Percentiles rank a stretch among this genome's conserved stretches.
Evolutionary conservation across 495 filamentous ascomycete species (phyloP).

Genomic region (Penicillium argentinense): DNA sequence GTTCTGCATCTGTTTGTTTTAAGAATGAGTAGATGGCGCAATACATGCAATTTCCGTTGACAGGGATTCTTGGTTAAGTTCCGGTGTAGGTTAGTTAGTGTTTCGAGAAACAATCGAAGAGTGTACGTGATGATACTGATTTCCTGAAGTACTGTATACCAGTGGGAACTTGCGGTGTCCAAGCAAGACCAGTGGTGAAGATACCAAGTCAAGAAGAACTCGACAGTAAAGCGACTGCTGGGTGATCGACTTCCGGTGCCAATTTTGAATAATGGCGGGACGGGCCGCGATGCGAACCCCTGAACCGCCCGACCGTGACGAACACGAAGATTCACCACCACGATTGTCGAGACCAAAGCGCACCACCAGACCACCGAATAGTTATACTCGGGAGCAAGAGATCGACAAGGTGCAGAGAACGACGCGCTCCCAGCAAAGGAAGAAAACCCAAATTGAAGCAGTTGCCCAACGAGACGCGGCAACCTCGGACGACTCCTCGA

Average conservation of each 20-base stretch:
- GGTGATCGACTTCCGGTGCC: too few relatives aligned
- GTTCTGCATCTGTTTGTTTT: too few relatives aligned
- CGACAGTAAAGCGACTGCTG: not conserved
- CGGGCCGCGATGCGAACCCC: conserved; percentile 27
- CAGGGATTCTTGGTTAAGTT: too few relatives aligned
- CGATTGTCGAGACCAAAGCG: conserved; percentile 17
- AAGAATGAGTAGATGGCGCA: too few relatives aligned
- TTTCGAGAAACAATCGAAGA: conserved; percentile 7
- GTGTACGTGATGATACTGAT: not conserved
- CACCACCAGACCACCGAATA: conserved; percentile 9
- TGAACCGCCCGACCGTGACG: conserved; percentile 26
- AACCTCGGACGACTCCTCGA: conserved; percentile 11
- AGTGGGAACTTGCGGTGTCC: too few relatives aligned
- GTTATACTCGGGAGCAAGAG: conserved; percentile 15
- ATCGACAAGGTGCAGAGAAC: conserved; percentile 13
- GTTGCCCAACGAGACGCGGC: conserved; percentile 11
- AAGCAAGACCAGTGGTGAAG: too few relatives aligned
- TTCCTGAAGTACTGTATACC: conserved; percentile 2
- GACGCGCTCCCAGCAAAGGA: conserved; percentile 10
- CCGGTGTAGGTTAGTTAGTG: too few relatives aligned
- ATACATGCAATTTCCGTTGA: too few relatives aligned
- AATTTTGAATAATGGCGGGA: conserved; percentile 21
- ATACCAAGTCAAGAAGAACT: not conserved
- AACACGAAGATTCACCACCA: conserved; percentile 21
- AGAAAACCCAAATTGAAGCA: conserved; percentile 8